phyloP scores from a whole-genome alignment of 768 basidiomycete genomes.

The Suillus sp. region DNA sequence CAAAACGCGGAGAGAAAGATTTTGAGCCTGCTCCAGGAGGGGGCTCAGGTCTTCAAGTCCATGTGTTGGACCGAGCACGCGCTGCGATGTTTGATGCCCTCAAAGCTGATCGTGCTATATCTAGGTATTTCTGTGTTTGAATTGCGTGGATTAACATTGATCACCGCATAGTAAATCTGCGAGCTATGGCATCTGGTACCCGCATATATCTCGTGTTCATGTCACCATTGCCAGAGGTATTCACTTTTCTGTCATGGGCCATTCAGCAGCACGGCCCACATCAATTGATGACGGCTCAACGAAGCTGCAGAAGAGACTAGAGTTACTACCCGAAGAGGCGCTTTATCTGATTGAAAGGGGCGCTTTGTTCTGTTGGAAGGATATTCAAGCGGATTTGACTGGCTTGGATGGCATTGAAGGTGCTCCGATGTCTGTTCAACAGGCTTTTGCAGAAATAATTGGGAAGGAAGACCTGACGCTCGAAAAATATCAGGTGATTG shows the following conservation, averaged over 20 bases:
- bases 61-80: conserved; percentile 78
- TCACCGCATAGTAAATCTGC: conserved; percentile 61
- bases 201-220: conserved; percentile 61
- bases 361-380: conserved; percentile 81
- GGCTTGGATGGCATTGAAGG: conserved; percentile 50
- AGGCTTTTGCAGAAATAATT: conserved; percentile 86
- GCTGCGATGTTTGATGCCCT: conserved; percentile 88
- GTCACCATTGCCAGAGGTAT: conserved; percentile 80
- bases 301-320: conserved; percentile 65
- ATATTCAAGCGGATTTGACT: conserved; percentile 30
- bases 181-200: conserved; percentile 83
- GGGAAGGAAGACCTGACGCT: conserved; percentile 74
- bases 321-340: conserved; percentile 93
- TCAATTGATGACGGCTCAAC: conserved; percentile 34
- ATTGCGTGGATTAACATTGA: too few relatives aligned
- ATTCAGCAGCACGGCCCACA: conserved; percentile 60
- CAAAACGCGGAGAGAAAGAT: conserved; percentile 96
- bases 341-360: conserved; percentile 94
- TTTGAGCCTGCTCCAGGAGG: conserved; percentile 76
- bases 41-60: conserved; percentile 76
- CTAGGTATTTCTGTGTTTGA: conserved; percentile 50
- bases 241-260: conserved; percentile 80
- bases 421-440: conserved; percentile 87
- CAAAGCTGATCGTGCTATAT: conserved; percentile 68
- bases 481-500: conserved; percentile 82